Evolutionary conservation across 2,329 filamentous ascomycete genomes (phyloP), one percentile per base, ranked within the genome.

Genomic region (Hymenoscyphus albidus): DNA sequence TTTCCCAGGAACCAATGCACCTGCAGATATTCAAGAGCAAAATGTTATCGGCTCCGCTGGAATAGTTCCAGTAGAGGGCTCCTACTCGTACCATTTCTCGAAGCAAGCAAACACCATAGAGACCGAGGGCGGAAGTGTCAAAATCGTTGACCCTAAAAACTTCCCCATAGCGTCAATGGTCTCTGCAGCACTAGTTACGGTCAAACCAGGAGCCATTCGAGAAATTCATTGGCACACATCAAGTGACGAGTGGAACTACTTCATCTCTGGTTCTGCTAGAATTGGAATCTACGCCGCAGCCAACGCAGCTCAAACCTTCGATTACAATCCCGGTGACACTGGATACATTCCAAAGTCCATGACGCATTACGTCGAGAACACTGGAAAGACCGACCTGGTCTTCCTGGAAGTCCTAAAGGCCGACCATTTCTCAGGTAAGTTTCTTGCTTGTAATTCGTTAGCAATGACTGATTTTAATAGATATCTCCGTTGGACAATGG

Each of bases 361-460:
- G 82, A 90, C 88, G 2, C 90, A 93, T 74, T 93, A 92, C 74
- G 89, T 94, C 62, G 90, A 94, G 81, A 93, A 93, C 71, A 85
- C 91, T 51, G 87, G 89, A n/a, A 85, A 90, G 59, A 89, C 92
- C 74, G 85, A 89, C 18, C 77, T 93, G 2, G 87, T 91, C 74
- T 89, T 93, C 76, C 78, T 93, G 12, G 90, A 93, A 77, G 86
- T 93, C 16, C 90, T 93, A 78, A 82, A 87, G 59, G 84, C 88
- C 0, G 85, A 90, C 69, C 82, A 87, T 74, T 93, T 92, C 74
- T 71, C 70, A 31, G 71, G 71, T 71, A 63, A 65, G 65, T 10
- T 51, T 6, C n/a, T 6, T 12, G 7, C 44, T 16, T 14, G 3
- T 14, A 22, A 39, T 51, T 39, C 35, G 7, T 13, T 38, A 35